Percentiles rank a stretch among this genome's conserved stretches.
These are phyloP conservation scores for Meripilus lineatus DNA, from an alignment of 1,284 basidiomycete genomes.

Conservation along the genomic window DNA sequence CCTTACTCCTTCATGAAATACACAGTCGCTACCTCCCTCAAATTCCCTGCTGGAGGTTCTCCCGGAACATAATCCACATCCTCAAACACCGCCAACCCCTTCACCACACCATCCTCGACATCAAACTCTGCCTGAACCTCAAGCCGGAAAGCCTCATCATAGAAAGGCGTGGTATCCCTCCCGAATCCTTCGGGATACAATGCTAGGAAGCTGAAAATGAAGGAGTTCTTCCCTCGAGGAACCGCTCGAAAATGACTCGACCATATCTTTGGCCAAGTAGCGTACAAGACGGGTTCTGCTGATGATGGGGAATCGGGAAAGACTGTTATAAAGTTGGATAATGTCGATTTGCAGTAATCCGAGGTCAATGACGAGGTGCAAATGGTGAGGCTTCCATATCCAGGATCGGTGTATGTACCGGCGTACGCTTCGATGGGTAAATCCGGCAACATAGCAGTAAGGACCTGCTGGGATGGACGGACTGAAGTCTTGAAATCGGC, in stretches of 20 bases:
- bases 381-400: constrained; percentile 10
- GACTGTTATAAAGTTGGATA: constrained; percentile 14
- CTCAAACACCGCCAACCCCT: background rate
- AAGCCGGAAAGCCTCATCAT: background rate
- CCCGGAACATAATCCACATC: background rate
- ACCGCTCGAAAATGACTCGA: background rate
- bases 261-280: background rate
- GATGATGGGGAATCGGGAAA: constrained; percentile 8
- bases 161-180: background rate
- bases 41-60: background rate
- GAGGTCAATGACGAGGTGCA: too few relatives aligned
- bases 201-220: background rate
- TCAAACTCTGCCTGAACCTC: background rate
- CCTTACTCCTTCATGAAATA: background rate
- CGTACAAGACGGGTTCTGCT: too few relatives aligned
- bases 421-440: constrained; percentile 8
- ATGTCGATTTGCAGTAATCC: too few relatives aligned
- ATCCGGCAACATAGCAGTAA: background rate
- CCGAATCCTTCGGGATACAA: background rate
- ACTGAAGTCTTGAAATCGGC: too few relatives aligned
- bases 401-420: constrained; percentile 10
- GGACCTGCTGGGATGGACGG: background rate
- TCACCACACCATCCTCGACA: background rate
- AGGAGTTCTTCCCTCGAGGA: background rate
- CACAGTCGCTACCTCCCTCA: background rate